Percentiles rank a stretch among this genome's conserved stretches.
phyloP scores from a whole-genome alignment of 1,284 basidiomycete genomes.

The Golubevia sp. region DNA sequence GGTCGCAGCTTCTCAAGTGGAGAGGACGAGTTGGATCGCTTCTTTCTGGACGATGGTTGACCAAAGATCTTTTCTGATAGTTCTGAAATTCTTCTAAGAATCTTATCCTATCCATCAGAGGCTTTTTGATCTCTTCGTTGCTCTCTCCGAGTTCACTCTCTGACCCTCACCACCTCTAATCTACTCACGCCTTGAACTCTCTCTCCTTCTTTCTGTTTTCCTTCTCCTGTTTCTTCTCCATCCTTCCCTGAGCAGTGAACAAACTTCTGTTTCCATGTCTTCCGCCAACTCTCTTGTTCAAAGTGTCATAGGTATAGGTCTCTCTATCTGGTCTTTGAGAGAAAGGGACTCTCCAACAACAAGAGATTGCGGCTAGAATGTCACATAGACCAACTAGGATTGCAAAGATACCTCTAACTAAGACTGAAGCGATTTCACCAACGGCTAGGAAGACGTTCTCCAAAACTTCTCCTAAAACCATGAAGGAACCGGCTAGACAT shows the following conservation, averaged over 20 bases:
- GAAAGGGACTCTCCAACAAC: constrained; percentile 42
- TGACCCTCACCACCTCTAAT: too few species aligned
- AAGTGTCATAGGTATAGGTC: constrained; percentile 16
- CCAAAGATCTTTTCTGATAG: neutral
- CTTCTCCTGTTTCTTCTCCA: constrained; percentile 11
- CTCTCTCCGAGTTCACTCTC: too few species aligned
- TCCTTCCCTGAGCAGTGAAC: constrained; percentile 22
- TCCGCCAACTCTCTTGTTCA: constrained; percentile 13
- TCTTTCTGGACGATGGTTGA: neutral
- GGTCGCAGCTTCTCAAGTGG: neutral
- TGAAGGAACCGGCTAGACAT: constrained; percentile 28
- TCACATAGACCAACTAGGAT: constrained; percentile 43
- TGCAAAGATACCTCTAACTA: constrained; percentile 30
- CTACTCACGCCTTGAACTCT: too few species aligned
- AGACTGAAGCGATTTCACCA: constrained; percentile 34
- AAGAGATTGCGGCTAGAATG: constrained; percentile 36
- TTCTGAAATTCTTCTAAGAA: neutral
- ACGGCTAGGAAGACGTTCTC: constrained; percentile 21
- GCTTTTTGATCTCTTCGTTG: too few species aligned
- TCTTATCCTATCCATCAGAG: too few species aligned
- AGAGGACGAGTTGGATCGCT: neutral
- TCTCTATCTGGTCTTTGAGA: constrained; percentile 30
- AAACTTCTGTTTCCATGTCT: constrained; percentile 21
- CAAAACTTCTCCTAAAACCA: constrained; percentile 5
- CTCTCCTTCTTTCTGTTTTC: too few species aligned